Evolutionary conservation across 306 rosid species (phyloP), one percentile per base, ranked within the genome.

Genomic region (Sindora glabra): DNA sequence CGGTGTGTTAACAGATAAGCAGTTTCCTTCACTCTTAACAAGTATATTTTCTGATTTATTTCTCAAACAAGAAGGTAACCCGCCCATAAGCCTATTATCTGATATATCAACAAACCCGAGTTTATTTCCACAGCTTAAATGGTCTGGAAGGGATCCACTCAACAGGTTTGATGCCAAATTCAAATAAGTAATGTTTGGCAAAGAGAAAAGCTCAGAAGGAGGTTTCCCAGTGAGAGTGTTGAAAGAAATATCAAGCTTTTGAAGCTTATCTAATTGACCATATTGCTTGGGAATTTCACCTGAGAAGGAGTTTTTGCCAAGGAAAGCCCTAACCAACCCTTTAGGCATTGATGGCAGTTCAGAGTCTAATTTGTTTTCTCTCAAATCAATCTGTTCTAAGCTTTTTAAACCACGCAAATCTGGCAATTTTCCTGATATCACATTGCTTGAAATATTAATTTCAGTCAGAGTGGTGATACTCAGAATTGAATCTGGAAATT

Each of bases 211-310:
- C 54, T 64, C 77, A 48, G 78, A 52, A 54, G 80, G 86, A 45
- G 81, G 73, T 21, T n/a, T 56, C 53, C 99, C 99, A 61, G 66
- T 64, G 52, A 92, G 83, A 18, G 65, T 12, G 73, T 89, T 92
- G 81, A 72, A 82, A 24, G 99, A 92, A 73, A 89, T 17, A 71
- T 92, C 96, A 78, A 92, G 75, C 66, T 61, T 69, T 57, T 82
- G 85, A 69, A 89, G 90, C 24, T 17, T 60, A 34, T 55, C 75
- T 56, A 92, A 54, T 45, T 73, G 60, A 38, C 80, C 76, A 76
- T 83, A 92, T 10, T 73, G 70, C 73, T 67, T 51, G 1, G 98
- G 98, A 78, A 92, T 89, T 68, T 76, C 75, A 11, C 96, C 95
- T 1, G 72, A 72, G 64, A 92, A 83, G 5, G 85, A 86, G 78